phyloP scores from a whole-genome alignment of 129 eudicot genomes.

The Rutidosis leptorrhynchoides region DNA sequence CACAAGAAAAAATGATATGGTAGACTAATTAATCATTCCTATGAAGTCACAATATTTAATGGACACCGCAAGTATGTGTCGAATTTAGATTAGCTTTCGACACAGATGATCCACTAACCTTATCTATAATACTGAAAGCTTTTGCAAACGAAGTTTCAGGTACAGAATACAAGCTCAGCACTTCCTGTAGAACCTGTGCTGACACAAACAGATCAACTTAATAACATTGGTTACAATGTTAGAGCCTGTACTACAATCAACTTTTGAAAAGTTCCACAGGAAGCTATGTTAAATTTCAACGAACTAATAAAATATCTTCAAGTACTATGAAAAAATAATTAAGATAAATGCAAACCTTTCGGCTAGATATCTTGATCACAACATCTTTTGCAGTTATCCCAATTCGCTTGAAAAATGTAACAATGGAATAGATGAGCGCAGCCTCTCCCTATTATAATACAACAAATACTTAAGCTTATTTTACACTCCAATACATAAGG shows the following conservation, averaged over 20 bases:
- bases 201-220: conserved; percentile 11
- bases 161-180: conserved; percentile 59
- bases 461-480: conserved; percentile 15
- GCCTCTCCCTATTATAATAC: conserved; percentile 74
- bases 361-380: conserved; percentile 88
- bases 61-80: not conserved
- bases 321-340: not conserved
- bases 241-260: not conserved
- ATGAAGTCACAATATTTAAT: not conserved
- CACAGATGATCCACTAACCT: conserved; percentile 56
- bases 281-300: conserved; percentile 6
- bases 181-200: conserved; percentile 87
- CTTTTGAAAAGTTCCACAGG: conserved; percentile 4
- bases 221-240: not conserved
- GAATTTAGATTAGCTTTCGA: conserved; percentile 6
- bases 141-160: conserved; percentile 75
- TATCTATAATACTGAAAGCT: conserved; percentile 87
- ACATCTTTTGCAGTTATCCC: conserved; percentile 95
- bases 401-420: conserved; percentile 87
- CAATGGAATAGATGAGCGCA: conserved; percentile 89
- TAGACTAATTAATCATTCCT: not conserved
- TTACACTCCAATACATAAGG: too few relatives aligned
- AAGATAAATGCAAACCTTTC: conserved; percentile 58
- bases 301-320: conserved; percentile 9
- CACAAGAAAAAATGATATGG: conserved; percentile 4